A percentile compares a stretch with the other conserved stretches of the same genome.
These are phyloP conservation scores for Cyanidiococcus yangmingshanensis DNA, from an alignment of 23 red algal genomes.

Conservation along the genomic window DNA sequence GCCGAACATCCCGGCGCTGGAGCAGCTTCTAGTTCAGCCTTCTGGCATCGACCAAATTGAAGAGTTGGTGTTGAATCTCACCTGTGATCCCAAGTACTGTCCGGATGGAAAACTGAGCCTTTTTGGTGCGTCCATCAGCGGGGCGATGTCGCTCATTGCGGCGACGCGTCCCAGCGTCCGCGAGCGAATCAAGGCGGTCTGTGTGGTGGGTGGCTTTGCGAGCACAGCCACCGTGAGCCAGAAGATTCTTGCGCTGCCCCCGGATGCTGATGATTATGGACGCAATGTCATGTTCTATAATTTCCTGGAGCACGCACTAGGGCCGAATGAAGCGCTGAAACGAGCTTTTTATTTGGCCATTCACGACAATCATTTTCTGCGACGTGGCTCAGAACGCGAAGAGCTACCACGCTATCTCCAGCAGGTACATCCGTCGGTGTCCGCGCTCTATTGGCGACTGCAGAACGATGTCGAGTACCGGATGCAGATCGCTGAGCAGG, in stretches of 20 bases:
- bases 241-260: background rate
- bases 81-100: background rate
- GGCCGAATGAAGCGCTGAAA: conserved; percentile 18
- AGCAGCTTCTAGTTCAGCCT: background rate
- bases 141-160: background rate
- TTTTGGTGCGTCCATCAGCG: conserved; percentile 11
- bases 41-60: conserved; percentile 7
- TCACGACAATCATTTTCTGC: conserved; percentile 9
- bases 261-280: background rate
- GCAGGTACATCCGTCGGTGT: background rate
- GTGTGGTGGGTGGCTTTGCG: conserved; percentile 12
- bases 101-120: background rate
- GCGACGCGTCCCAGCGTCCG: conserved; percentile 5
- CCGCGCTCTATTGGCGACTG: background rate
- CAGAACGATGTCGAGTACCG: conserved; percentile 13
- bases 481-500: conserved; percentile 11
- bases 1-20: conserved; percentile 10
- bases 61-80: background rate
- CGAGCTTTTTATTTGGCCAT: background rate
- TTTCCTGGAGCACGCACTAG: conserved; percentile 1
- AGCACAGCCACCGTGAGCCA: conserved; percentile 13
- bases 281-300: conserved; percentile 20
- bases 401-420: background rate
- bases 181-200: background rate
- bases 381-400: background rate